These are phyloP conservation scores for Metschnikowia chrysomelidarum DNA, from an alignment of 805 yeast species.

Conservation along the genomic window DNA sequence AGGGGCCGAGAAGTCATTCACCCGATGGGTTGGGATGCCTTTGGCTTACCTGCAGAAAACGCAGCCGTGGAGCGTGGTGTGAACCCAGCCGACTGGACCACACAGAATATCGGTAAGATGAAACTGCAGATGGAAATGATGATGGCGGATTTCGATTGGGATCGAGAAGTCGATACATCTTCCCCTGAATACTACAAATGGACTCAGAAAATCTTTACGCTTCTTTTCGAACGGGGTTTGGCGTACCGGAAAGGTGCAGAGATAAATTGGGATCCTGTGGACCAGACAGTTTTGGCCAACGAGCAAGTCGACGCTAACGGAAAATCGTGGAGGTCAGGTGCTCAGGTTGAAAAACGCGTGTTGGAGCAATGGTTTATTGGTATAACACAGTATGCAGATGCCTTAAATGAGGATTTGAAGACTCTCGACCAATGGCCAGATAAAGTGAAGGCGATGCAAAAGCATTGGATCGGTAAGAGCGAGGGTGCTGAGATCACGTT, in stretches of 20 bases:
- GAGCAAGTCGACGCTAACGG: constrained; percentile 95
- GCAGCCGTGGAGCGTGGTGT: constrained; percentile 89
- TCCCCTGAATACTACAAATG: constrained; percentile 84
- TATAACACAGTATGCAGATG: constrained; percentile 77
- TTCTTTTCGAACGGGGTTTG: constrained; percentile 69
- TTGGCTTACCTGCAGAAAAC: constrained; percentile 97
- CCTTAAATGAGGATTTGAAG: constrained; percentile 61
- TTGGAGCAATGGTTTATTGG: constrained; percentile 93
- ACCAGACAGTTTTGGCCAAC: constrained; percentile 88
- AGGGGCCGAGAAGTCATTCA: constrained; percentile 79
- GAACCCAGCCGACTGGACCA: constrained; percentile 84
- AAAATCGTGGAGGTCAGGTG: constrained; percentile 96
- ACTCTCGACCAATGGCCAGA: constrained; percentile 77
- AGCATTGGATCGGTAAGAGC: constrained; percentile 91
- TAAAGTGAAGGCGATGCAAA: constrained; percentile 87
- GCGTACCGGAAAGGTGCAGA: constrained; percentile 87
- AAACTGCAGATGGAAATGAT: constrained; percentile 73
- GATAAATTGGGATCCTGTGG: constrained; percentile 98
- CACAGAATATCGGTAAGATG: constrained; percentile 78
- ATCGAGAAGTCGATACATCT: constrained; percentile 82
- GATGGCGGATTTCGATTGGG: constrained; percentile 93
- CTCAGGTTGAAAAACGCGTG: constrained; percentile 76
- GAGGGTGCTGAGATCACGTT: constrained; percentile 73
- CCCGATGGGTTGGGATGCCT: constrained; percentile 99
- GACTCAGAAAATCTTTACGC: constrained; percentile 83